Conservation (phyloP, 2,329 filamentous ascomycete genomes). For the Fusarium caatingaense region DNA sequence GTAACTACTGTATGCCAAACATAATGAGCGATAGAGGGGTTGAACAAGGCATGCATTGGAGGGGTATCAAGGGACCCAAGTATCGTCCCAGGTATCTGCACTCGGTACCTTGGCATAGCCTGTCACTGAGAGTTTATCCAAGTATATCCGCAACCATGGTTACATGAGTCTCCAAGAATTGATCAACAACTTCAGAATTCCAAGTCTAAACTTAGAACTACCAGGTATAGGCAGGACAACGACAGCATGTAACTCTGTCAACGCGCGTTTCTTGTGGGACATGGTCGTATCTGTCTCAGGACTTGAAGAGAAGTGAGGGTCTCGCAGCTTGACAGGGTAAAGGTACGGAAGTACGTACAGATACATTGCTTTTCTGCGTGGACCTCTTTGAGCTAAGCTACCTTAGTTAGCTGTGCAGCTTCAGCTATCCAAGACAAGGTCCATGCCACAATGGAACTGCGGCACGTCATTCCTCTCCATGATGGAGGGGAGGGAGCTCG, state of each 20-base stretch:
- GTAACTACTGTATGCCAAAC: neutral
- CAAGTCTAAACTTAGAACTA: slow-evolving; percentile 14
- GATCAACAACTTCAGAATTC: slow-evolving; percentile 18
- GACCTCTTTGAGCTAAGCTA: slow-evolving; percentile 15
- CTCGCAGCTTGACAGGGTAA: neutral
- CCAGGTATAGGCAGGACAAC: slow-evolving; percentile 2
- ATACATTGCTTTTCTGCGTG: neutral
- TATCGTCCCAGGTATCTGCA: slow-evolving; percentile 10
- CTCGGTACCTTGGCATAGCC: slow-evolving; percentile 13
- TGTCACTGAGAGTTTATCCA: slow-evolving; percentile 10
- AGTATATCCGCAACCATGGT: slow-evolving; percentile 5
- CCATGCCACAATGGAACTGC: slow-evolving; percentile 33
- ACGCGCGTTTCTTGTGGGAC: slow-evolving; percentile 36
- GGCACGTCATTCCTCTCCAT: slow-evolving; percentile 41
- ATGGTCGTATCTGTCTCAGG: slow-evolving; percentile 12
- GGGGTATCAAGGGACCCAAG: slow-evolving; percentile 18
- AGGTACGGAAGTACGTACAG: slow-evolving; percentile 10
- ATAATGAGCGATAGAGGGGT: slow-evolving; percentile 6
- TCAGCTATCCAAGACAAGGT: slow-evolving; percentile 29
- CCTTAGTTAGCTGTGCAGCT: slow-evolving; percentile 4
- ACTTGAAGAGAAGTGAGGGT: slow-evolving; percentile 7
- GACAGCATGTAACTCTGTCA: slow-evolving; percentile 16
- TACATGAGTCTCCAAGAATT: slow-evolving; percentile 1
- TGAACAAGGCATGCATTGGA: slow-evolving; percentile 4
- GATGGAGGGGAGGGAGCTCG: slow-evolving; percentile 19